phyloP scores from a whole-genome alignment of 78 protist species.

The Guillardia theta region DNA sequence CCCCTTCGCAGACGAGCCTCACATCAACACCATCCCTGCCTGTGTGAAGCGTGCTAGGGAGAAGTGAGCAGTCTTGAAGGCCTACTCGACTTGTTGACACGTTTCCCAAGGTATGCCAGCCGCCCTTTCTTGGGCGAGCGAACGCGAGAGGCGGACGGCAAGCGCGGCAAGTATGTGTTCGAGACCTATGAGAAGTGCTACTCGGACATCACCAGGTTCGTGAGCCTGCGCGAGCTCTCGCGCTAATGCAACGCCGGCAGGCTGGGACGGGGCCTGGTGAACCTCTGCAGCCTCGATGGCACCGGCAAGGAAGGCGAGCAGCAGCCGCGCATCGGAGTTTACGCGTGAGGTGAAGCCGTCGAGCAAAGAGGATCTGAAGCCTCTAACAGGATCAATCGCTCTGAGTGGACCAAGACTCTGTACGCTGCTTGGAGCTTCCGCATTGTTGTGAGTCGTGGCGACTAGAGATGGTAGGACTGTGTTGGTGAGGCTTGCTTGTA shows the following conservation, averaged over 20 bases:
- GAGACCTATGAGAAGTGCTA: not conserved
- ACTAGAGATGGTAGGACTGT: no score
- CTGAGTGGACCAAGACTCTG: not conserved
- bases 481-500: no score
- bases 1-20: not conserved
- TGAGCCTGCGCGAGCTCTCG: no score
- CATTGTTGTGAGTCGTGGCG: no score
- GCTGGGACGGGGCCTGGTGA: not conserved
- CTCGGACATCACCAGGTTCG: not conserved
- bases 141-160: not conserved
- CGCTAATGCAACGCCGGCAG: no score
- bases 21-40: not conserved
- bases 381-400: not conserved
- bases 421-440: not conserved
- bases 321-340: not conserved
- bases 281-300: not conserved
- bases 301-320: not conserved
- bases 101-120: not conserved
- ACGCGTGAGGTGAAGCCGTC: no score
- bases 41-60: not conserved
- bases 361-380: no score
- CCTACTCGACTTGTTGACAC: not conserved
- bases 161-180: not conserved
- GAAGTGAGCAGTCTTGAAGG: not conserved
- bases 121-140: not conserved